Percentiles rank a stretch among this genome's conserved stretches.
phyloP scores from a whole-genome alignment of 352 stramenopile species.

The Globisporangium takayamanum region DNA sequence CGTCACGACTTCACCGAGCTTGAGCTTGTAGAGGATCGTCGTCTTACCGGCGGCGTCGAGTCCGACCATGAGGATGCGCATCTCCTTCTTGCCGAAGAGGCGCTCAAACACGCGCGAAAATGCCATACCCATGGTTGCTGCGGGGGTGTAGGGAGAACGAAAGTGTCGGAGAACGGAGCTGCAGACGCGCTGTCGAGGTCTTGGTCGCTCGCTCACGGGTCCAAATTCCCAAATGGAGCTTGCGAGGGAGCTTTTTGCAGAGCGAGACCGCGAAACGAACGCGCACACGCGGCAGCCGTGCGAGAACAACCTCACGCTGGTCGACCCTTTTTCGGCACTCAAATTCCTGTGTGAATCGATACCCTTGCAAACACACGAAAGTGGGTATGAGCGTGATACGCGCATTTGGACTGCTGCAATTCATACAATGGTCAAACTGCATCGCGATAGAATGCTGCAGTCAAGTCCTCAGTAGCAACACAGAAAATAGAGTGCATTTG shows the following conservation, averaged over 20 bases:
- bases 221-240: slow-evolving; percentile 47
- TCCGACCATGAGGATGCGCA: slow-evolving; percentile 99
- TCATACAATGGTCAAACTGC: not conserved
- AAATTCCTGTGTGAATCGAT: not conserved
- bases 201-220: slow-evolving; percentile 2
- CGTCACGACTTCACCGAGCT: slow-evolving; percentile 71
- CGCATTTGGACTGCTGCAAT: not conserved
- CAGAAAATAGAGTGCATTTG: slow-evolving; percentile 16
- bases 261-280: too few relatives aligned
- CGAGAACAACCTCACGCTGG: too few relatives aligned
- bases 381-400: not conserved
- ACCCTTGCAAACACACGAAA: not conserved
- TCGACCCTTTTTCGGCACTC: not conserved
- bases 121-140: slow-evolving; percentile 94
- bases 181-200: slow-evolving; percentile 2
- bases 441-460: not conserved
- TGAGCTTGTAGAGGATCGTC: slow-evolving; percentile 97
- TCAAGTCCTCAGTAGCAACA: not conserved
- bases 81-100: slow-evolving; percentile 99
- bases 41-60: slow-evolving; percentile 99
- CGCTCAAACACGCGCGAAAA: slow-evolving; percentile 96
- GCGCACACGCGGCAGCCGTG: too few relatives aligned
- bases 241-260: too few relatives aligned
- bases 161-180: not conserved
- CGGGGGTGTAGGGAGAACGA: slow-evolving; percentile 2